These are phyloP conservation scores for Alloteropsis semialata DNA, from an alignment of 176 grass and related monocot species.

Conservation along the genomic window DNA sequence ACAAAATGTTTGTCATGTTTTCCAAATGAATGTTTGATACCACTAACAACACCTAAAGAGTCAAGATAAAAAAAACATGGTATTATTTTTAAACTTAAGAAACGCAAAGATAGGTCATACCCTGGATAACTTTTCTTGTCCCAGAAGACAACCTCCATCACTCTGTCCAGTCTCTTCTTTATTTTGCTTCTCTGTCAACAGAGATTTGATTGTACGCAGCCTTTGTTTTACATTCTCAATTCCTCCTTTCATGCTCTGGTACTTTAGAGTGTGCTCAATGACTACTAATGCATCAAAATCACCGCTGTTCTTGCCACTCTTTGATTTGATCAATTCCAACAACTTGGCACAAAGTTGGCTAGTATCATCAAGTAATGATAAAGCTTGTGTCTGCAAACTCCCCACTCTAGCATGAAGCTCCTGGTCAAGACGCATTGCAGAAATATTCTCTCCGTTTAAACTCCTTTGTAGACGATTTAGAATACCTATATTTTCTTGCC, in stretches of 20 bases:
- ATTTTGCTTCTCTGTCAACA: slow-evolving; percentile 53
- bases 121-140: slow-evolving; percentile 27
- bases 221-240: slow-evolving; percentile 59
- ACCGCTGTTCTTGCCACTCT: slow-evolving; percentile 20
- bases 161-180: slow-evolving; percentile 24
- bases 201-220: slow-evolving; percentile 29
- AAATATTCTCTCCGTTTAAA: slow-evolving; percentile 22
- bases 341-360: slow-evolving; percentile 46
- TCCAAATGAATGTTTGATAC: slow-evolving; percentile 10
- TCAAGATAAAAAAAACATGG: not conserved
- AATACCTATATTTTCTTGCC: slow-evolving; percentile 50
- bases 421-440: slow-evolving; percentile 48
- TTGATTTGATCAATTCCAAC: slow-evolving; percentile 57
- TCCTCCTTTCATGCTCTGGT: slow-evolving; percentile 49
- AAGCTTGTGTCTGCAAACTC: slow-evolving; percentile 47
- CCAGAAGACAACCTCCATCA: not conserved
- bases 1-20: slow-evolving; percentile 5
- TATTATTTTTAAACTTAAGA: not conserved
- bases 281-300: slow-evolving; percentile 30
- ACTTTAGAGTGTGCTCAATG: slow-evolving; percentile 53
- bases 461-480: slow-evolving; percentile 39
- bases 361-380: slow-evolving; percentile 51
- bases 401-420: slow-evolving; percentile 56
- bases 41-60: not conserved
- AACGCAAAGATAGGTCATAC: slow-evolving; percentile 30